Base-by-base conservation (phyloP, 169 alveolate genomes). In the Plasmodium vivax region DNA sequence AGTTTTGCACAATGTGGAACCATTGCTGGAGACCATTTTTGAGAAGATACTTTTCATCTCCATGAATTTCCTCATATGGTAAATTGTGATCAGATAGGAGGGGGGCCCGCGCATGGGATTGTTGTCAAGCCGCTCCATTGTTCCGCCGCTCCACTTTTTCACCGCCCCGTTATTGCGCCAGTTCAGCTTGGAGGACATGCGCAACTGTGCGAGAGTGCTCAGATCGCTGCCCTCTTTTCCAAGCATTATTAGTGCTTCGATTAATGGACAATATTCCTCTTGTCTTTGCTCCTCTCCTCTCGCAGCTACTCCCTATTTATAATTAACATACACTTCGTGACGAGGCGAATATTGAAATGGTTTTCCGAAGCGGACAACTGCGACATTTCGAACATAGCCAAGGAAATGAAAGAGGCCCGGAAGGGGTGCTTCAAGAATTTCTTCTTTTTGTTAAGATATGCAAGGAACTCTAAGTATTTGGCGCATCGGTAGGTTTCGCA, bases 21-120 rank as follows among this genome's bases (percentile, higher is more conserved):
- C 97, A 3, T 87, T 95, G 73, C 74, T 95, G 43, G 96, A 95
- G 62, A 95, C 77, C 14, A 84, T 96, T 9, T 96, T 97, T 79
- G 98, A 97, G 73, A 94, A 95, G 80, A 95, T 96, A 9, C 83
- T 97, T 73, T 97, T 95, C 71, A 96, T 97, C 36, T 93, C 96
- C n/a, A 88, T 95, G 85, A 93, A 96, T 79, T 95, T 97, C 73
- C 87, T 96, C 38, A 80, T 96, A 54, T 96, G 97, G 97, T 96
- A 56, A 92, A 85, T 12, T 68, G 23, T 34, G 79, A 51, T 43
- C 51, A 51, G 58, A 71, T 92, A 14, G 90, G 34, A 85, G 23
- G 62, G 16, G 62, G 23, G 2, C 9, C 62, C 36, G 82, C 68
- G 27, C 51, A 23, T 58, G 77, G 27, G 43, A 16, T 4, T 43